Evolutionary conservation across 108 stramenopile species (phyloP).

Genomic region (Nitzschia inconspicua): DNA sequence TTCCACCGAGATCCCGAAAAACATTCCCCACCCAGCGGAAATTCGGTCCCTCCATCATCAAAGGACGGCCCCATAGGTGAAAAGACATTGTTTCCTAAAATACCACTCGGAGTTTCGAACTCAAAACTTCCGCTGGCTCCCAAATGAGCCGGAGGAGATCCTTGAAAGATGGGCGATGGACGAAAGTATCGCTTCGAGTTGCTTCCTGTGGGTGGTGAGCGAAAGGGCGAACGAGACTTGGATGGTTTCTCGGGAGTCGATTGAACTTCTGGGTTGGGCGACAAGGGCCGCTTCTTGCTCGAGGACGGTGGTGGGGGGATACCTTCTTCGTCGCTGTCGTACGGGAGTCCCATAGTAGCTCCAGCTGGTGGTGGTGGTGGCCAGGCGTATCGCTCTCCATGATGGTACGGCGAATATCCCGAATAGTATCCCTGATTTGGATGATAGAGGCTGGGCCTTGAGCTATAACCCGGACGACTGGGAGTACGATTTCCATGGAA

Average conservation of each 20-base stretch:
- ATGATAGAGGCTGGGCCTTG: too few species aligned
- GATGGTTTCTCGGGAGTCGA: constrained; percentile 13
- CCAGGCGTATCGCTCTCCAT: neutral
- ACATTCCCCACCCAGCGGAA: neutral
- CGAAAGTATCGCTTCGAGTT: constrained; percentile 15
- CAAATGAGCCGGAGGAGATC: neutral
- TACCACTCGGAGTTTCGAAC: constrained; percentile 37
- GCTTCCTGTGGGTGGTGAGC: constrained; percentile 14
- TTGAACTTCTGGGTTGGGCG: neutral
- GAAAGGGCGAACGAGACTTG: constrained; percentile 24
- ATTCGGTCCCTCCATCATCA: neutral
- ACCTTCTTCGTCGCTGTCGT: constrained; percentile 15
- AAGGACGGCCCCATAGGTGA: constrained; percentile 40
- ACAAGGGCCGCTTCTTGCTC: constrained; percentile 6
- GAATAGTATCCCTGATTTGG: constrained; percentile 20
- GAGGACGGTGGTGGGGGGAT: constrained; percentile 20
- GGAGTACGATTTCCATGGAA: constrained; percentile 2
- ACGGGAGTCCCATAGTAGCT: neutral
- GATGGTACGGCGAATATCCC: constrained; percentile 22
- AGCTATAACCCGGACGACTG: constrained; percentile 1
- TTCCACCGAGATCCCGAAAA: neutral
- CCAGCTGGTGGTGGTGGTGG: neutral
- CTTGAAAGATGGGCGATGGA: constrained; percentile 10
- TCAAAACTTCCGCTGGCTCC: constrained; percentile 36
- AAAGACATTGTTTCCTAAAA: constrained; percentile 16